A percentile compares a stretch with the other conserved stretches of the same genome.
Conservation (phyloP, 2,329 filamentous ascomycete species). For the Seiridium unicorne region DNA sequence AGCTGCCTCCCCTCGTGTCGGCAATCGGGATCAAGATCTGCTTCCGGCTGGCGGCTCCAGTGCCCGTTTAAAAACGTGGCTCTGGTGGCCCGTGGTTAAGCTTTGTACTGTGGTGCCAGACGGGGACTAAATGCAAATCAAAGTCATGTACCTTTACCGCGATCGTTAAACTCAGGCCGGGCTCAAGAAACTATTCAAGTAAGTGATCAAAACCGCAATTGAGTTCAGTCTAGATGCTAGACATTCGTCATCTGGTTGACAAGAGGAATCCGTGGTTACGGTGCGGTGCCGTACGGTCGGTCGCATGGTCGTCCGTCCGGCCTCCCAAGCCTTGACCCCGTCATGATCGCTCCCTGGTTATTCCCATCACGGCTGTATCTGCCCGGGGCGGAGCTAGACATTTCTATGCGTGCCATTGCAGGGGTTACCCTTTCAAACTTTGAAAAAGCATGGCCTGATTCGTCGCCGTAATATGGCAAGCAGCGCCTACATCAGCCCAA, state of each 20-base stretch:
- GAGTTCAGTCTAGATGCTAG: neutral
- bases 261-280: neutral
- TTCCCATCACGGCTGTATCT: neutral
- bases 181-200: neutral
- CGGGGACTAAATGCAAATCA: neutral
- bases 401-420: neutral
- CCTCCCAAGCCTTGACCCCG: neutral
- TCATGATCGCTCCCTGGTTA: neutral
- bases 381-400: neutral
- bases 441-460: neutral
- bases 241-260: neutral
- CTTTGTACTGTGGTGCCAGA: neutral
- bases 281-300: no score
- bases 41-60: no score
- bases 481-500: neutral
- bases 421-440: constrained; percentile 4
- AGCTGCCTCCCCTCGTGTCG: neutral
- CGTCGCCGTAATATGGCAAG: neutral
- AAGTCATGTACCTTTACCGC: no score
- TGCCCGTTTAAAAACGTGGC: no score
- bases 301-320: no score
- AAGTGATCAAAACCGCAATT: neutral
- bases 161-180: neutral
- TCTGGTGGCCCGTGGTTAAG: no score
- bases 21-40: neutral